phyloP scores from a whole-genome alignment of 805 yeast species.

The Candida maltosa region DNA sequence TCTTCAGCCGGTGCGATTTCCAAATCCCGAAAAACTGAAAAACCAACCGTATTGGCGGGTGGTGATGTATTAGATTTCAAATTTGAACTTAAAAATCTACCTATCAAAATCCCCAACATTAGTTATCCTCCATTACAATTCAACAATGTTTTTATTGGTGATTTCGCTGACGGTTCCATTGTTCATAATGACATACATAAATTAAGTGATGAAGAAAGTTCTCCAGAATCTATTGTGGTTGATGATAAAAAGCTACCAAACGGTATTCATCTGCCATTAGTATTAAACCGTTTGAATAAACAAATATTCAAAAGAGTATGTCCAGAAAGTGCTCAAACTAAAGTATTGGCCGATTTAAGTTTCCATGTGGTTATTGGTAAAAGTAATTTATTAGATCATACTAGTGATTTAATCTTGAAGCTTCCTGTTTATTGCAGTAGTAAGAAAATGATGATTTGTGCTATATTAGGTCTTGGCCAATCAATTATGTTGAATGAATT shows the following conservation, averaged over 20 bases:
- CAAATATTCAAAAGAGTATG: not conserved
- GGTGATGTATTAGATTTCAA: conserved; percentile 16
- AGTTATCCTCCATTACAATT: conserved; percentile 21
- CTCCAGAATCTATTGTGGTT: not conserved
- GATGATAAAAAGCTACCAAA: not conserved
- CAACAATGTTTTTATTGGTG: conserved; percentile 13
- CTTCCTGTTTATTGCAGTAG: too few relatives aligned
- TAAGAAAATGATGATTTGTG: conserved; percentile 1
- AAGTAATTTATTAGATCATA: conserved; percentile 9
- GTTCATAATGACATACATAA: conserved; percentile 7
- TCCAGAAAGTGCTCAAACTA: not conserved
- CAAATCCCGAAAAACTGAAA: not conserved
- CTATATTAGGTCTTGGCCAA: conserved; percentile 15
- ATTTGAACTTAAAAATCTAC: conserved; percentile 20
- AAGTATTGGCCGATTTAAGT: conserved; percentile 5
- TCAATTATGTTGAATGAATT: conserved; percentile 12
- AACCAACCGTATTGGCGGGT: not conserved
- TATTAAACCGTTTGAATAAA: not conserved
- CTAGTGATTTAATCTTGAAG: conserved; percentile 6
- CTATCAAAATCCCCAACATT: conserved; percentile 17
- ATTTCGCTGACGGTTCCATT: conserved; percentile 18
- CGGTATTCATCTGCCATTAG: not conserved
- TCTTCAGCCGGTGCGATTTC: conserved; percentile 9
- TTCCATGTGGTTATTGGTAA: conserved; percentile 8
- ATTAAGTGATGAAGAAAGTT: conserved; percentile 1